Conservation (phyloP, 2,329 filamentous ascomycete species). For the Diplodia scrobiculata region DNA sequence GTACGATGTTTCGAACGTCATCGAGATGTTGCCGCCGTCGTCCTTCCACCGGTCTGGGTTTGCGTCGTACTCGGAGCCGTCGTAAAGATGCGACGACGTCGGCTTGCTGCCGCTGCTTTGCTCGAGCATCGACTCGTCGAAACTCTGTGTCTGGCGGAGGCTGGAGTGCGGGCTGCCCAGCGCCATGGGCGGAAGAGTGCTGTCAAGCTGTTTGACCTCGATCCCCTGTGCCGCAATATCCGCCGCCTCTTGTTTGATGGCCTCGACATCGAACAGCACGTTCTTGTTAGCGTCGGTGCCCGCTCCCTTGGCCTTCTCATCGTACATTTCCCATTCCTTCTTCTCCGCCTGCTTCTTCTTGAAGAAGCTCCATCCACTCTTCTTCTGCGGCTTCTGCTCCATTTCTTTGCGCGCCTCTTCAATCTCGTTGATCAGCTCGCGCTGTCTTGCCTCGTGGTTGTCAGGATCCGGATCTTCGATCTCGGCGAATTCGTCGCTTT, state of each 20-base stretch:
- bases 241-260: slow-evolving; percentile 69
- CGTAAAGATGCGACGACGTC: slow-evolving; percentile 32
- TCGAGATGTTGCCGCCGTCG: slow-evolving; percentile 40
- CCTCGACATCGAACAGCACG: slow-evolving; percentile 92
- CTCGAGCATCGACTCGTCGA: slow-evolving; percentile 36
- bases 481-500: slow-evolving; percentile 91
- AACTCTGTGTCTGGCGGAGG: slow-evolving; percentile 48
- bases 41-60: slow-evolving; percentile 31
- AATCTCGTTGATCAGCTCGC: slow-evolving; percentile 93
- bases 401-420: slow-evolving; percentile 88
- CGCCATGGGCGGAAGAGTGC: slow-evolving; percentile 87
- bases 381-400: slow-evolving; percentile 74
- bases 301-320: slow-evolving; percentile 61
- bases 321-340: slow-evolving; percentile 92
- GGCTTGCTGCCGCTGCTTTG: slow-evolving; percentile 34
- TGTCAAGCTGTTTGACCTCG: slow-evolving; percentile 78
- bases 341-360: slow-evolving; percentile 78
- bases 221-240: slow-evolving; percentile 74
- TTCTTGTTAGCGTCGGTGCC: slow-evolving; percentile 53
- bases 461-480: slow-evolving; percentile 98
- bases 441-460: slow-evolving; percentile 81
- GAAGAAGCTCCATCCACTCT: slow-evolving; percentile 72
- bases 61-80: slow-evolving; percentile 44
- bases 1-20: slow-evolving; percentile 51
- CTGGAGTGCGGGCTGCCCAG: slow-evolving; percentile 52